These are phyloP conservation scores for Stachybotrys echinatus DNA, from an alignment of 2,329 filamentous ascomycete genomes.

Conservation along the genomic window DNA sequence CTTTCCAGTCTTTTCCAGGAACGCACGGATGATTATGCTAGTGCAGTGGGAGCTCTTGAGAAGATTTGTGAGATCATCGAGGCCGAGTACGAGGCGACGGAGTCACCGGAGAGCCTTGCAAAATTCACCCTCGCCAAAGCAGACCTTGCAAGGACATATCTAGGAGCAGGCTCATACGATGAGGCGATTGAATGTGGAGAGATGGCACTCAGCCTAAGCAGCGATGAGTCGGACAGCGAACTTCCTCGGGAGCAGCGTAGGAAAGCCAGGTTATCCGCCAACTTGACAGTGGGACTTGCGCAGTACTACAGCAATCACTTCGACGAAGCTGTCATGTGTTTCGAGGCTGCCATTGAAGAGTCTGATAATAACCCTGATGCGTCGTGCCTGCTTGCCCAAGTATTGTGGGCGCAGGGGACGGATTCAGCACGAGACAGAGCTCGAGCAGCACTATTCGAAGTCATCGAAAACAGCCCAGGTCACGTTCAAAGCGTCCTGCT, in stretches of 20 bases:
- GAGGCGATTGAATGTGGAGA: conserved; percentile 75
- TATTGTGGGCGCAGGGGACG: conserved; percentile 85
- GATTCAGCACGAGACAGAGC: conserved; percentile 70
- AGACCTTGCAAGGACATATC: conserved; percentile 78
- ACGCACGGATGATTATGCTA: conserved; percentile 62
- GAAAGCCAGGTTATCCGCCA: conserved; percentile 74
- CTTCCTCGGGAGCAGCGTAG: conserved; percentile 59
- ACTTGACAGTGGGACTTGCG: conserved; percentile 80
- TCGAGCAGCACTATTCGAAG: conserved; percentile 72
- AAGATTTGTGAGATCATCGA: conserved; percentile 67
- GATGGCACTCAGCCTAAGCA: conserved; percentile 71
- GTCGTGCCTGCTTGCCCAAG: conserved; percentile 81
- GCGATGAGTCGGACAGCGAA: conserved; percentile 63
- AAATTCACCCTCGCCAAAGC: conserved; percentile 78
- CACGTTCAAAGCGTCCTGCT: conserved; percentile 78
- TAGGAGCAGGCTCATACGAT: conserved; percentile 61
- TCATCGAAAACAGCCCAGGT: conserved; percentile 66
- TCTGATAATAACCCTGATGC: conserved; percentile 74
- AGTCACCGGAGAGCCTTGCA: conserved; percentile 68
- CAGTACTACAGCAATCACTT: conserved; percentile 66
- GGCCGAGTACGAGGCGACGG: conserved; percentile 76
- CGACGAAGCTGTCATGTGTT: conserved; percentile 69
- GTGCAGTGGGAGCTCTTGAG: conserved; percentile 60
- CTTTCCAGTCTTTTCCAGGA: conserved; percentile 78
- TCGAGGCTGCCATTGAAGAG: conserved; percentile 74